Base-by-base conservation (phyloP, 345 rosid genomes). In the Turnera subulata region DNA sequence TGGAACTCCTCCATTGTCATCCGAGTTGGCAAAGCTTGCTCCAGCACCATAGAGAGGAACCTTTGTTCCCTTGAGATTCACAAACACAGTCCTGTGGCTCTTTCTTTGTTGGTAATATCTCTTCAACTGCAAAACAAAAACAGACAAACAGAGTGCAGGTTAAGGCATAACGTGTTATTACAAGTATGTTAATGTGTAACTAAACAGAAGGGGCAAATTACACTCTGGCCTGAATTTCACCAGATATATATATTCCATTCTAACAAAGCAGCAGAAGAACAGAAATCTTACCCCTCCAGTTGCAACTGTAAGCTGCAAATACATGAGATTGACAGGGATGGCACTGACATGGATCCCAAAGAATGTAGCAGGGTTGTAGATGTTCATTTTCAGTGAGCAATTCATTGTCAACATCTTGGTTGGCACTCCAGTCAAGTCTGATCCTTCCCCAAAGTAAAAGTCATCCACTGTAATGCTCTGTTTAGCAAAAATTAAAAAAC, bases 381-480 rank as follows among this genome's bases (percentile, higher is more conserved):
- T 53, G 15, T 22, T 61, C 46, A 68, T 68, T 40, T 25, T 51
- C 48, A 62, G 22, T 1, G 67, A 61, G 56, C 73, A 56, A 35
- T 56, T 62, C 18, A 50, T 22, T 0, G 67, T 68, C 16, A 62
- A 11, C 53, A 62, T 42, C 53, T 62, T 62, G 10, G 63, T 62
- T 21, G 73, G 67, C 12, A 61, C 67, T 11, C 73, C 73, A 1
- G 62, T 50, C 48, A 56, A 16, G 58, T 61, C 67, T 4, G 73
- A 56, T 14, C 63, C 67, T 68, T 68, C 48, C 12, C 58, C 55
- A 19, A 49, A 42, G 43, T 61, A 62, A 15, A 62, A 62, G 33
- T 25, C 40, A 50, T 67, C 66, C 6, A 67, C 62, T 2, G 37
- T 49, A 53, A 67, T 15, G 35, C 72, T 67, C 66, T 67, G 71